Conservation (phyloP, 768 basidiomycete genomes). For the Kwoniella dejecticola region DNA sequence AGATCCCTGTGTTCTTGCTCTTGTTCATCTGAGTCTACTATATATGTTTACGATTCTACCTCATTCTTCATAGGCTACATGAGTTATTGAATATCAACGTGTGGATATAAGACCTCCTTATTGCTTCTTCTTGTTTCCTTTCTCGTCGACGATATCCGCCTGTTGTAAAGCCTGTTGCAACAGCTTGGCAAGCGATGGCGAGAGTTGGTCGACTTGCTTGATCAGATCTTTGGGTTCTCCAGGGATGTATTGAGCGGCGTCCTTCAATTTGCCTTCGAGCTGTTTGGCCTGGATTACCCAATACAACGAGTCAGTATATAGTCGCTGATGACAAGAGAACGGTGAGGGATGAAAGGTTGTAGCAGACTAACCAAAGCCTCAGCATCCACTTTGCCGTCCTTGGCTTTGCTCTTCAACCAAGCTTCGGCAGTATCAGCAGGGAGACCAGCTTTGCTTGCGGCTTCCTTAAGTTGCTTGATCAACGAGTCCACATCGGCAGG, state of each 20-base stretch:
- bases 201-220: conserved; percentile 44
- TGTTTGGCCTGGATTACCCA: conserved; percentile 36
- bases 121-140: conserved; percentile 40
- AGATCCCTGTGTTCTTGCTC: too few species aligned
- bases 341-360: too few species aligned
- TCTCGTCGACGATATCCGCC: conserved; percentile 40
- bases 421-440: conserved; percentile 50
- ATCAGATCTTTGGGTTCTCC: conserved; percentile 47
- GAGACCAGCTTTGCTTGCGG: conserved; percentile 53
- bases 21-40: too few species aligned
- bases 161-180: conserved; percentile 43
- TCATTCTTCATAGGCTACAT: too few species aligned
- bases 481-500: conserved; percentile 52
- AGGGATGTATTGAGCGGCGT: conserved; percentile 38
- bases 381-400: conserved; percentile 50
- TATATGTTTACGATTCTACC: too few species aligned
- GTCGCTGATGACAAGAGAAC: background rate
- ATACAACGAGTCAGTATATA: background rate
- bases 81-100: too few species aligned
- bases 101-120: too few species aligned
- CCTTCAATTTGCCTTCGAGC: conserved; percentile 35
- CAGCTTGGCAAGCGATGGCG: conserved; percentile 43
- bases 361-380: conserved; percentile 35
- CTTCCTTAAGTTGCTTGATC: conserved; percentile 50
- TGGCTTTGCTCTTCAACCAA: conserved; percentile 47